These are phyloP conservation scores for Ascochyta koolunga DNA, from an alignment of 2,329 filamentous ascomycete genomes.

Conservation along the genomic window DNA sequence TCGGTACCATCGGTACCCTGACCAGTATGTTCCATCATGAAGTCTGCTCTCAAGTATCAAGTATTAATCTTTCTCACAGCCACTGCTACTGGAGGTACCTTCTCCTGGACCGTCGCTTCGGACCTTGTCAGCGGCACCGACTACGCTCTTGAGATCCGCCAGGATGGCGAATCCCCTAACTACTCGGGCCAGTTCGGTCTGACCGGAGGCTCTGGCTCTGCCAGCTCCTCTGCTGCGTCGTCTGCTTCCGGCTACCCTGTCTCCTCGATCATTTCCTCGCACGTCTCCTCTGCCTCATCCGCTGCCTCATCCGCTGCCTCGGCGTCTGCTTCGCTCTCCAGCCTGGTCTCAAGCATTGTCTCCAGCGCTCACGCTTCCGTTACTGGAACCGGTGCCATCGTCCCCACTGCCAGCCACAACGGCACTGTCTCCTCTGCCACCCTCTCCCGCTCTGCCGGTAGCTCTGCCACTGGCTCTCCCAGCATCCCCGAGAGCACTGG, in stretches of 20 bases:
- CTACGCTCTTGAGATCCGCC: constrained; percentile 66
- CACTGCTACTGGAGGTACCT: constrained; percentile 54
- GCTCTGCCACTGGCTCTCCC: constrained; percentile 19
- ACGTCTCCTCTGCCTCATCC: constrained; percentile 20
- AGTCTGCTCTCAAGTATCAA: background rate
- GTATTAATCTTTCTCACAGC: constrained; percentile 36
- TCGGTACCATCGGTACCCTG: constrained; percentile 57
- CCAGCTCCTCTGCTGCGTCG: constrained; percentile 35
- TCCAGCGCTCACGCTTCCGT: constrained; percentile 33
- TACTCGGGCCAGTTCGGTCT: constrained; percentile 60
- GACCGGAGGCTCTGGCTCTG: constrained; percentile 38
- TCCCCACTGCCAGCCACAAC: constrained; percentile 29
- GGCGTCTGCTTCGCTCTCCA: constrained; percentile 38
- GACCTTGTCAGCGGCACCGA: constrained; percentile 53
- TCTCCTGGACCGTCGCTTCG: constrained; percentile 58
- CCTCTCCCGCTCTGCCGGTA: constrained; percentile 28
- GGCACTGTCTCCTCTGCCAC: constrained; percentile 35
- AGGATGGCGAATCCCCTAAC: constrained; percentile 57
- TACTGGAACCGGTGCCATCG: constrained; percentile 23
- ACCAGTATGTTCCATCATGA: constrained; percentile 50
- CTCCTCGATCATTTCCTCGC: constrained; percentile 20
- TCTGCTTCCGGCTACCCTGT: constrained; percentile 27
- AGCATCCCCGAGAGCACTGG: constrained; percentile 32
- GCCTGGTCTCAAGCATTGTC: constrained; percentile 33
- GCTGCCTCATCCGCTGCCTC: constrained; percentile 20